Conservation (phyloP, 2,329 filamentous ascomycete species). For the Colletotrichum chrysophilum region DNA sequence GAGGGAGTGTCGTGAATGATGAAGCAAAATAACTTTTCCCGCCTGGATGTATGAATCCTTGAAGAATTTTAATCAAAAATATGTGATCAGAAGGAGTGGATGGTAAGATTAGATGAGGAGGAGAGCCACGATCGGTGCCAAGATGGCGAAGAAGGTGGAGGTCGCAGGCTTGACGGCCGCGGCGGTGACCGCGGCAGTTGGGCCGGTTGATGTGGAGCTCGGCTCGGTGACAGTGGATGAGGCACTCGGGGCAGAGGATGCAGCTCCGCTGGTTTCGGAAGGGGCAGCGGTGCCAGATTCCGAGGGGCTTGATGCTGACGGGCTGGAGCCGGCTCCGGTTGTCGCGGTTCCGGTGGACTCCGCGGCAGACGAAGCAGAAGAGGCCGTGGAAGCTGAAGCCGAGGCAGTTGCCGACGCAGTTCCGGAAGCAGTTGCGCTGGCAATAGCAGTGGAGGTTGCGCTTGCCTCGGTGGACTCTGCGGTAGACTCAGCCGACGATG, state of each 20-base stretch:
- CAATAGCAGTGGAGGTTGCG: neutral
- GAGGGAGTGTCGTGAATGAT: slow-evolving; percentile 9
- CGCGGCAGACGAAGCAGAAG: neutral
- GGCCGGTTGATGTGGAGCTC: neutral
- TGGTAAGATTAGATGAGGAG: neutral
- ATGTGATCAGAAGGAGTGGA: neutral
- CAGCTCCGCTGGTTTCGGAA: neutral
- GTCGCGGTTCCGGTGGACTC: neutral
- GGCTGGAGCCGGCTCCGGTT: neutral
- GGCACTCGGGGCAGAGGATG: neutral
- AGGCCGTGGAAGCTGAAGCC: neutral
- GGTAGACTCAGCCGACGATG: neutral
- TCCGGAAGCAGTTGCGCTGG: neutral
- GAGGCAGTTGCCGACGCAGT: neutral
- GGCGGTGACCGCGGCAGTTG: neutral
- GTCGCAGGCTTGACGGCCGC: neutral
- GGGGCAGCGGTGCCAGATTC: neutral
- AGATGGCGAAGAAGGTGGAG: neutral
- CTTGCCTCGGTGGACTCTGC: neutral
- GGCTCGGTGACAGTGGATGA: neutral
- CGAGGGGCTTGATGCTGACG: neutral
- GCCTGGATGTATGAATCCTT: neutral
- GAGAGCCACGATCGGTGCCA: slow-evolving; percentile 10
- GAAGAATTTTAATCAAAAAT: neutral
- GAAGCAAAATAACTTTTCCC: neutral